Evolutionary conservation across 2,329 filamentous ascomycete species (phyloP).

Genomic region (Alternaria infectoria): DNA sequence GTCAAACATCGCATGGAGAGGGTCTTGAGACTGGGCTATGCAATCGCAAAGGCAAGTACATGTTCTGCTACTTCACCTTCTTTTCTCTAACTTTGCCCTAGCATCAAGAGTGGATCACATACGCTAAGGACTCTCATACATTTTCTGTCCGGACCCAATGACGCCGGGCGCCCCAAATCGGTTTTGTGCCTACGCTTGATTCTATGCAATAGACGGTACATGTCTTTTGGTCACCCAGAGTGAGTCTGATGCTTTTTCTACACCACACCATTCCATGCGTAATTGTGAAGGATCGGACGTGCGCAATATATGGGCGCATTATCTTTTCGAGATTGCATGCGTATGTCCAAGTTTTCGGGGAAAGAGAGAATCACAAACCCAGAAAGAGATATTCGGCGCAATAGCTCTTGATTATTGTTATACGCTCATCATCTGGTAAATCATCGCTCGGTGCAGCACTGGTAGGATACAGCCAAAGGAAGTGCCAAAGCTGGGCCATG

Average conservation of each 20-base stretch:
- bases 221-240: not conserved
- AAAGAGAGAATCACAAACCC: not conserved
- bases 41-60: conserved; percentile 47
- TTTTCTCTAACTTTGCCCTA: conserved; percentile 20
- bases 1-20: conserved; percentile 63
- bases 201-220: too few relatives aligned
- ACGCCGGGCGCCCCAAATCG: not conserved
- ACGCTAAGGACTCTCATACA: conserved; percentile 31
- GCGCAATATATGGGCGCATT: too few relatives aligned
- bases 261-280: not conserved
- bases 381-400: not conserved
- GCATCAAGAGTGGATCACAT: conserved; percentile 41
- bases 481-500: not conserved
- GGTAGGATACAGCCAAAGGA: not conserved
- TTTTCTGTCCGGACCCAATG: conserved; percentile 25
- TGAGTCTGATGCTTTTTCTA: not conserved
- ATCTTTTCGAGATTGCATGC: not conserved
- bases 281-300: not conserved
- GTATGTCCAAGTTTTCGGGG: not conserved
- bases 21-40: conserved; percentile 63
- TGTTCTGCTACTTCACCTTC: conserved; percentile 12
- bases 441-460: not conserved
- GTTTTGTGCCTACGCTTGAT: too few relatives aligned
- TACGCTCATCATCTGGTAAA: not conserved
- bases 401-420: not conserved